phyloP scores from a whole-genome alignment of 768 basidiomycete genomes.

The Amyloporia xantha region DNA sequence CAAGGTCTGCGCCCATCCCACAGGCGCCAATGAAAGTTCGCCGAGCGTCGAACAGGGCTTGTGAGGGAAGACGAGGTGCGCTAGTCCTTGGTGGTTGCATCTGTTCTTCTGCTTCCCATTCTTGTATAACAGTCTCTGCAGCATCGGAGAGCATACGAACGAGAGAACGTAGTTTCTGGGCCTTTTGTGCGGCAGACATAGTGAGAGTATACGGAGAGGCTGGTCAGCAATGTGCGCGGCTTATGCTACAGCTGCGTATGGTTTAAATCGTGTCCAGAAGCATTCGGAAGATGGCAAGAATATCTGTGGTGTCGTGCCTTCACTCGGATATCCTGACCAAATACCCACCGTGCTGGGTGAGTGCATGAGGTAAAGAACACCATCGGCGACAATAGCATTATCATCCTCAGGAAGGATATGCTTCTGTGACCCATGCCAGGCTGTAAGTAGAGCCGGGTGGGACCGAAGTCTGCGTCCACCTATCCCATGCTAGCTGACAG shows the following conservation, averaged over 20 bases:
- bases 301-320: no score
- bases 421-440: no score
- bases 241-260: neutral
- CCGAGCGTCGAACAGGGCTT: constrained; percentile 2
- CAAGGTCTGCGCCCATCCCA: constrained; percentile 5
- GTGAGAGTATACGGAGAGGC: neutral
- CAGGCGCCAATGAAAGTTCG: constrained; percentile 3
- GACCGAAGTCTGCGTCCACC: no score
- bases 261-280: neutral
- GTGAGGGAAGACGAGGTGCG: neutral
- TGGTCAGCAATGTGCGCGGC: neutral
- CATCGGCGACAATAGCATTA: no score
- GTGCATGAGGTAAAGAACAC: no score
- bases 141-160: constrained; percentile 4
- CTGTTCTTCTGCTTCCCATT: constrained; percentile 5
- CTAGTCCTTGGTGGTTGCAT: neutral
- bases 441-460: no score
- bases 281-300: no score
- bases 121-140: constrained; percentile 7
- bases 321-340: no score
- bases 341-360: no score
- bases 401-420: no score
- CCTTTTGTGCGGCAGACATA: constrained; percentile 3
- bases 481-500: no score
- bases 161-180: neutral